phyloP scores from a whole-genome alignment of 345 rosid species.

The Diplotaxis tenuifolia region DNA sequence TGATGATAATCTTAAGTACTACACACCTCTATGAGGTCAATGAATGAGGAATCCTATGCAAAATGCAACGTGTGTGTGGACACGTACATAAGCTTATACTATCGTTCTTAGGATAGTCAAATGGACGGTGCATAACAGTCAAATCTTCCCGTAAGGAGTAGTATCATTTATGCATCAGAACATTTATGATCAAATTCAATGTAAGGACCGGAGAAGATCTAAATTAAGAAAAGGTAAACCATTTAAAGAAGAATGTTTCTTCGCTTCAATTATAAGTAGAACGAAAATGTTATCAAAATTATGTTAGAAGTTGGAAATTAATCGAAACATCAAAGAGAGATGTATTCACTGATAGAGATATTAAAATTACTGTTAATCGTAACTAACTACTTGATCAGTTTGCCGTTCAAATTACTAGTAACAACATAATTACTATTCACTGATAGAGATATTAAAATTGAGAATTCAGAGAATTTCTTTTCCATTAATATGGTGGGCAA shows the following conservation, averaged over 20 bases:
- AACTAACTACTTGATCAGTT: neutral
- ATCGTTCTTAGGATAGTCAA: neutral
- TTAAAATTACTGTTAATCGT: neutral
- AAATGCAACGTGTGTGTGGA: constrained; percentile 7
- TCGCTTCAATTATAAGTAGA: neutral
- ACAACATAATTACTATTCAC: neutral
- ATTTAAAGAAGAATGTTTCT: neutral
- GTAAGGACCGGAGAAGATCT: neutral
- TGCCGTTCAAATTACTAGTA: neutral
- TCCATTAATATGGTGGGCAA: neutral
- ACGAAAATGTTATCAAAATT: neutral
- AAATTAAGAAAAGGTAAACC: neutral
- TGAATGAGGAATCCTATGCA: constrained; percentile 31
- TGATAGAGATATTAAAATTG: neutral
- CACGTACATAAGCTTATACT: neutral
- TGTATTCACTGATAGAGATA: neutral
- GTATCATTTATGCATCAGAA: neutral
- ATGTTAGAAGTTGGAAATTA: neutral
- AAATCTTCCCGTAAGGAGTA: neutral
- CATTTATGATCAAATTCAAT: neutral
- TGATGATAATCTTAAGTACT: constrained; percentile 38
- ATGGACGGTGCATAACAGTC: neutral
- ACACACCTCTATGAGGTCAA: constrained; percentile 23
- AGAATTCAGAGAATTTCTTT: neutral
- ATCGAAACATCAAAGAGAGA: neutral